Evolutionary conservation across 371 early-diverging fungal species (phyloP).

Genomic region (Sporodiniella umbellata): DNA sequence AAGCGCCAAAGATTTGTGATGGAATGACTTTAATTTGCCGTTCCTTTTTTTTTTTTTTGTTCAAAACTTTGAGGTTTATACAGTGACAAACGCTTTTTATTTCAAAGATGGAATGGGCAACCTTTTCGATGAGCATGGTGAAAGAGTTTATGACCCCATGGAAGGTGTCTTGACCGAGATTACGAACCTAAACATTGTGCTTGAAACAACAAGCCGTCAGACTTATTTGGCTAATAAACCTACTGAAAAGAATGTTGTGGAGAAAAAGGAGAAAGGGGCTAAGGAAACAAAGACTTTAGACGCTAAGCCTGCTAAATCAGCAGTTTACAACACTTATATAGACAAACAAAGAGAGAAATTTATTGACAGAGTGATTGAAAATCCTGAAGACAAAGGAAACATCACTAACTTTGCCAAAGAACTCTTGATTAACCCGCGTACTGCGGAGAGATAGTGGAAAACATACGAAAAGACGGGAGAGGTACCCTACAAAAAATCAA

Average conservation of each 20-base stretch:
- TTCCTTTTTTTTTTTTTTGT: neutral
- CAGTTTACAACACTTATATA: conserved; percentile 8
- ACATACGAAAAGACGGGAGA: neutral
- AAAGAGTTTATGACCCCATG: conserved; percentile 5
- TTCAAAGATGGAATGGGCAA: conserved; percentile 5
- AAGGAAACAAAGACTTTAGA: conserved; percentile 5
- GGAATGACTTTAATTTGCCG: too few species aligned
- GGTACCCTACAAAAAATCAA: neutral
- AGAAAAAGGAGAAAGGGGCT: conserved; percentile 1
- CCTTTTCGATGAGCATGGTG: conserved; percentile 10
- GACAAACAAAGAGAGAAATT: conserved; percentile 5
- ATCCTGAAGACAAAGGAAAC: conserved; percentile 6
- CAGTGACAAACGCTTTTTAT: neutral
- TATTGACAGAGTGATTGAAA: conserved; percentile 6
- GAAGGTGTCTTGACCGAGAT: conserved; percentile 5
- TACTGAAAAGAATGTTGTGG: conserved; percentile 5
- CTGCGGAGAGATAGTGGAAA: neutral
- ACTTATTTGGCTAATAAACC: conserved; percentile 6
- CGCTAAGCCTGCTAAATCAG: conserved; percentile 1
- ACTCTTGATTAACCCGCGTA: neutral
- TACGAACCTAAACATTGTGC: conserved; percentile 2
- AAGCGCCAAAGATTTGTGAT: too few species aligned
- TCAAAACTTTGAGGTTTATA: conserved; percentile 2
- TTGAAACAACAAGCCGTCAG: conserved; percentile 11
- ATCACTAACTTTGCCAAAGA: neutral